These are phyloP conservation scores for Microsporum ferrugineum DNA, from an alignment of 2,329 filamentous ascomycete species.

Conservation along the genomic window DNA sequence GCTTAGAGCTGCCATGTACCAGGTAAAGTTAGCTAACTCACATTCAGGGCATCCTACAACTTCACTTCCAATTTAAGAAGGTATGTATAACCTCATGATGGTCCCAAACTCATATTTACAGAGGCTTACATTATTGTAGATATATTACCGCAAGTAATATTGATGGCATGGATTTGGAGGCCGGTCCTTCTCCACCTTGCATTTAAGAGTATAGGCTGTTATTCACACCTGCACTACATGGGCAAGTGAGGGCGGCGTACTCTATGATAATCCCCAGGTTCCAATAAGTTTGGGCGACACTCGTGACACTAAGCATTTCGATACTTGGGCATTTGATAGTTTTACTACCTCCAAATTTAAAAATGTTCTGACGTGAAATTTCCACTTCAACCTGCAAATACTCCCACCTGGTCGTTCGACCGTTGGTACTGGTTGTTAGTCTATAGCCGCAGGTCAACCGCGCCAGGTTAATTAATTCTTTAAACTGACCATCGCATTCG, in stretches of 20 bases:
- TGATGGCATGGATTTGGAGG: conserved; percentile 9
- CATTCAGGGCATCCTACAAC: conserved; percentile 72
- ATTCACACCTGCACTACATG: not conserved
- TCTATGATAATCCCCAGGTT: not conserved
- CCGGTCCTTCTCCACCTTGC: no score
- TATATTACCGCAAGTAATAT: conserved; percentile 39
- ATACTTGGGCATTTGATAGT: not conserved
- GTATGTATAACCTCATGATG: conserved; percentile 38
- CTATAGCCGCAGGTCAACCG: not conserved
- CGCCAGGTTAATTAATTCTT: not conserved
- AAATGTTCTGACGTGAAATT: not conserved
- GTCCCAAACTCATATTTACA: not conserved
- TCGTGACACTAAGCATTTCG: not conserved
- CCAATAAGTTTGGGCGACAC: not conserved
- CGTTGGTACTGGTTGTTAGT: not conserved
- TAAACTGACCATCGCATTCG: not conserved
- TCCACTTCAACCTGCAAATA: not conserved
- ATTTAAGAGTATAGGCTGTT: not conserved
- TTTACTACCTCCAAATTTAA: not conserved
- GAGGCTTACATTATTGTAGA: conserved; percentile 18
- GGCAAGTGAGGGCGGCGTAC: not conserved
- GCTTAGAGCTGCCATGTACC: not conserved
- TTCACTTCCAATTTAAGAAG: conserved; percentile 99
- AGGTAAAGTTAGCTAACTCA: not conserved
- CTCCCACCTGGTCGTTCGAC: not conserved